Evolutionary conservation across 1,139 yeast species (phyloP), one percentile per base, ranked within the genome.

Genomic region (Komagataea norvegica): DNA sequence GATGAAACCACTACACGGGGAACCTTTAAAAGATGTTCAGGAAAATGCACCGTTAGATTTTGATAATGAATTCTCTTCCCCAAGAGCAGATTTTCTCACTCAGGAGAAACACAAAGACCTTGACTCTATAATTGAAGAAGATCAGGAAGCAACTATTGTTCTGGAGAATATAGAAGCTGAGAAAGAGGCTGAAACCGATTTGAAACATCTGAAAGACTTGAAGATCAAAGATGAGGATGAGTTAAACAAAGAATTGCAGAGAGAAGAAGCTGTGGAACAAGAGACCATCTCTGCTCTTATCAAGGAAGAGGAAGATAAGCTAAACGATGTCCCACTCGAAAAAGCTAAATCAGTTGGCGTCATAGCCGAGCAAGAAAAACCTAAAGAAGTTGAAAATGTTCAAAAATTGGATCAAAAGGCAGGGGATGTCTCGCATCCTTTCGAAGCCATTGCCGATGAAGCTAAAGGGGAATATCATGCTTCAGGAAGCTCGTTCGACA

Each of bases 1-100:
- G 5, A 47, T 34, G 30, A 45, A 44, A 32, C 40, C 44, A 5
- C 34, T 32, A 8, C 41, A 44, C 22, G 40, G 14, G 10, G 48
- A 44, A 11, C 44, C 34, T 11, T 28, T 44, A 19, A 34, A 31
- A 8, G 40, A 45, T 8, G 44, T 46, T 6, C 27, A 41, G 8
- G 50, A 46, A 26, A 42, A 46, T 25, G 36, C 29, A 7, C 40
- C 44, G 13, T 23, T 43, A 9, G 47, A 44, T 20, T 42, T 42
- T 34, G 40, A 41, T 9, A 35, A 36, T 18, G 25, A 18, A 4
- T 10, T 13, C n/a, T 22, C 20, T 19, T 27, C 21, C 16, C 28
- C 30, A 17, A 24, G 13, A 15, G 14, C 8, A 16, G 8, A 10
- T 27, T 30, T 13, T n/a, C 20, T 26, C 2, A 11, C 8, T 21